Conservation (phyloP, 2,329 filamentous ascomycete species). For the Alternaria triticina region DNA sequence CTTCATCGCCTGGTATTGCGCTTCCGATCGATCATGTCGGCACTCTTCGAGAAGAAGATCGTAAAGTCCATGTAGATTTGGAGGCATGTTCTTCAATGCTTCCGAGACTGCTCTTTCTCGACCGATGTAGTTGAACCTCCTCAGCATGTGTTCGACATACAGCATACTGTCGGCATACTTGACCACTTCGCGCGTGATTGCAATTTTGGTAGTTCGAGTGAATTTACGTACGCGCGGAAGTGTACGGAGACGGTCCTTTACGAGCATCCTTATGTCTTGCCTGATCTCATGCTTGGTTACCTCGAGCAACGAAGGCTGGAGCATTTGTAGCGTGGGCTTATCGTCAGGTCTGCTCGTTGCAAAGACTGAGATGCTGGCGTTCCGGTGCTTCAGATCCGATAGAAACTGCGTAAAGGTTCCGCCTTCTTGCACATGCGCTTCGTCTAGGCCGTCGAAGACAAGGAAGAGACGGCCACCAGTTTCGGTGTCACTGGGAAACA, state of each 20-base stretch:
- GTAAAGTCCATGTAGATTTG: conserved; percentile 19
- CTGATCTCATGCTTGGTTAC: background rate
- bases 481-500: background rate
- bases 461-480: background rate
- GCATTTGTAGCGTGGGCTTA: background rate
- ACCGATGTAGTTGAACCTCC: conserved; percentile 37
- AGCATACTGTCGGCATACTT: conserved; percentile 45
- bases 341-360: background rate
- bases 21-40: conserved; percentile 16
- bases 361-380: background rate
- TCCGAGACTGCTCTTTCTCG: conserved; percentile 45
- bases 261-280: background rate
- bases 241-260: background rate
- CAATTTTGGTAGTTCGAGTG: conserved; percentile 32
- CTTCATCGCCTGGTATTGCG: conserved; percentile 25
- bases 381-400: background rate
- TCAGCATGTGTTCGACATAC: conserved; percentile 46
- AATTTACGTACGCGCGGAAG: conserved; percentile 20
- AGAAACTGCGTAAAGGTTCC: conserved; percentile 1
- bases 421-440: background rate
- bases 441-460: background rate
- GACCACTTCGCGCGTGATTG: conserved; percentile 38
- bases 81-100: conserved; percentile 32
- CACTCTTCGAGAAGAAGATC: conserved; percentile 23
- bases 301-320: background rate